Percentiles rank a stretch among this genome's conserved stretches.
Evolutionary conservation across 768 basidiomycete genomes (phyloP).

Genomic region (Russula emetica): DNA sequence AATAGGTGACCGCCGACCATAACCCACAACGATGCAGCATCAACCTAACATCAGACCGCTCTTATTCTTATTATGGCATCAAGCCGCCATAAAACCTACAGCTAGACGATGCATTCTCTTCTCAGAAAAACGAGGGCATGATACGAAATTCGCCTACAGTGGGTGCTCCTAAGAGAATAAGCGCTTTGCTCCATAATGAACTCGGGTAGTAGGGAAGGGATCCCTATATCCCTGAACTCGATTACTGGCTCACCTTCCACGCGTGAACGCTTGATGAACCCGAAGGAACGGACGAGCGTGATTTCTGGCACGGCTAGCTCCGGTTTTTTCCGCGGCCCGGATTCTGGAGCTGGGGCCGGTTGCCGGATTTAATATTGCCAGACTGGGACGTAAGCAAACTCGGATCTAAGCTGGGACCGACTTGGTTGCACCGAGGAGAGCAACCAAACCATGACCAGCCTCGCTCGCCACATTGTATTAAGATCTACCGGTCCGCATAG

Average conservation of each 20-base stretch:
- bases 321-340: background rate
- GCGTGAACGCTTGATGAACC: background rate
- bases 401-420: background rate
- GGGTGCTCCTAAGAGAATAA: background rate
- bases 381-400: background rate
- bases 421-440: background rate
- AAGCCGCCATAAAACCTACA: background rate
- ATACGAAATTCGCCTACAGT: background rate
- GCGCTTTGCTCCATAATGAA: background rate
- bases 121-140: background rate
- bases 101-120: background rate
- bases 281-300: background rate
- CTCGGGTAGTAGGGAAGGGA: background rate
- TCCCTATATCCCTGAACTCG: background rate
- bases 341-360: background rate
- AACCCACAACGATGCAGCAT: background rate
- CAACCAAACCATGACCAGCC: slow-evolving; percentile 13
- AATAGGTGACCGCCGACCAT: background rate
- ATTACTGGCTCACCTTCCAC: background rate
- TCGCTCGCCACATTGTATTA: background rate
- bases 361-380: no score
- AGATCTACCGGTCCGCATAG: background rate
- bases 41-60: background rate
- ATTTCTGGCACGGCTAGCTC: background rate
- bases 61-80: slow-evolving; percentile 6